A percentile compares a stretch with the other conserved stretches of the same genome.
phyloP scores from a whole-genome alignment of 1,284 basidiomycete genomes.

The Cutaneotrichosporon sp. region DNA sequence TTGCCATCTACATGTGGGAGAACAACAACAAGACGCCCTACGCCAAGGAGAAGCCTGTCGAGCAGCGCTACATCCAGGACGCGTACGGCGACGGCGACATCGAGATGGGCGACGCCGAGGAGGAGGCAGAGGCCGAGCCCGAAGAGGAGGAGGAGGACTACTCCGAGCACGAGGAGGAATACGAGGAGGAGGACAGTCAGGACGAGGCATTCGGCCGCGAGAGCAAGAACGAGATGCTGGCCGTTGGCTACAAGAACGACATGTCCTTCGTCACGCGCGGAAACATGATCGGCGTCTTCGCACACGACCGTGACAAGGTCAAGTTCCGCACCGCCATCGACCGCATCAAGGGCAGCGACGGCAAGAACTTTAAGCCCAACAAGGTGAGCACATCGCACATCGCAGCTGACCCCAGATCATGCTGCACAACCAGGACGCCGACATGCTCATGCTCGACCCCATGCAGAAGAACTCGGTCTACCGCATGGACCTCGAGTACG shows the following conservation, averaged over 20 bases:
- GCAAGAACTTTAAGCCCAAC: conserved; percentile 80
- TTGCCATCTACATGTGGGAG: conserved; percentile 80
- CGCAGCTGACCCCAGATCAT: conserved; percentile 64
- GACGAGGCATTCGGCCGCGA: conserved; percentile 50
- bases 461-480: conserved; percentile 80
- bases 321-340: conserved; percentile 88
- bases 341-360: conserved; percentile 76
- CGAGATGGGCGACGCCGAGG: conserved; percentile 69
- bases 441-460: conserved; percentile 93
- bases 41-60: conserved; percentile 80
- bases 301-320: conserved; percentile 75
- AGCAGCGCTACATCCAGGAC: conserved; percentile 63
- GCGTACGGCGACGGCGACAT: conserved; percentile 74
- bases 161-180: conserved; percentile 61
- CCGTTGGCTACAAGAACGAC: conserved; percentile 95
- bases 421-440: conserved; percentile 95
- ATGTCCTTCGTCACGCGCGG: conserved; percentile 94
- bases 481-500: conserved; percentile 90
- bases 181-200: conserved; percentile 59
- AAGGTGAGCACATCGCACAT: conserved; percentile 65
- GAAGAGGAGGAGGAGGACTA: conserved; percentile 57
- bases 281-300: conserved; percentile 97
- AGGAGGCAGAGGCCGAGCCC: conserved; percentile 42
- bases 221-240: conserved; percentile 85
- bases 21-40: conserved; percentile 72